Base-by-base conservation (phyloP, 306 rosid genomes). In the Nissolia schottii region DNA sequence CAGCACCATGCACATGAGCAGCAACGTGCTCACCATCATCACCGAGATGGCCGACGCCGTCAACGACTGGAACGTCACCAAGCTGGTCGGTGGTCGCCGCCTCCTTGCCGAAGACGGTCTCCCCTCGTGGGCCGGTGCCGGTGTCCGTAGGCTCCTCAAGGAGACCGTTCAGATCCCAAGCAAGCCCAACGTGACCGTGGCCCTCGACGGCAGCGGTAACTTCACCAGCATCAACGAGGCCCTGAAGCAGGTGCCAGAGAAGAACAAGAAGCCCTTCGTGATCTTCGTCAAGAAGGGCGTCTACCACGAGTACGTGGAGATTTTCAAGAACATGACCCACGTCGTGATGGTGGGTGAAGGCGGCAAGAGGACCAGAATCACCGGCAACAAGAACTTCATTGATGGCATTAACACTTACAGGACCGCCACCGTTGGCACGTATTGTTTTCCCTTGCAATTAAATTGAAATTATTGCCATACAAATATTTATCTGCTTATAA, bases 1-100 rank as follows among this genome's bases (percentile, higher is more conserved):
- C 14, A 34, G 71, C 0, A 73, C 84, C 16, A 91, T 85, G 90
- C 69, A 45, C 32, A 20, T 85, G 67, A 82, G 86, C 50, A 84
- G 96, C 82, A 91, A 89, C 28, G 79, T 74, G 0, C 85, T 91
- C 1, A 83, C 96, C 65, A 91, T 87, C 45, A 71, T 91, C 8
- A 16, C 87, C 0, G 60, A 81, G 2, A 15, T 85, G 12, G 75
- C 92, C 1, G 48, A 76, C 0, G 31, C 75, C 2, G 38, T 87
- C 12, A 1, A 79, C 0, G 82, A 63, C 8, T 29, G 79, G 23
- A 55, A 84, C n/a, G 13, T 75, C 9, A 25, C 77, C 0, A 54
- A 74, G 0, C 0, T 73, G 6, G 0, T 60, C 1, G 14, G 16
- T 0, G 43, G 78, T 12, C 82, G 83, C 1, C 81, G 78, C 16